These are phyloP conservation scores for Acidomyces sp. DNA, from an alignment of 495 filamentous ascomycete species.

Conservation along the genomic window DNA sequence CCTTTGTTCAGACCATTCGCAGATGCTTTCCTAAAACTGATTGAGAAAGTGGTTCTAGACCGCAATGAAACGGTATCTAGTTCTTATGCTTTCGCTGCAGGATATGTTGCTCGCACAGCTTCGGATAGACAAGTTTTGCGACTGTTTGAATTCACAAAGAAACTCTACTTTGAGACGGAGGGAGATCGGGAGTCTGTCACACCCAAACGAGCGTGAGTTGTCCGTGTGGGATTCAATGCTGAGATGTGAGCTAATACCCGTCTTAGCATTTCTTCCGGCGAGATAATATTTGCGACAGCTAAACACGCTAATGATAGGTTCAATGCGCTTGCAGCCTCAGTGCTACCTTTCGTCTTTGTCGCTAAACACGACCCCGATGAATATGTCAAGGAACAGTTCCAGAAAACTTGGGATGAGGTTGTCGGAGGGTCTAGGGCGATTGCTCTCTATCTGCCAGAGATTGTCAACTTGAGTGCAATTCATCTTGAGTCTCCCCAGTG, in stretches of 20 bases:
- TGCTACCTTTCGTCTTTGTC: slow-evolving; percentile 78
- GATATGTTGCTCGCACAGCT: slow-evolving; percentile 69
- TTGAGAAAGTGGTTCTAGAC: slow-evolving; percentile 70
- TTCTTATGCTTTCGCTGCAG: slow-evolving; percentile 71
- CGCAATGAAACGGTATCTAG: slow-evolving; percentile 80
- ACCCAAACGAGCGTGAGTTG: too few relatives aligned
- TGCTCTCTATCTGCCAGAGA: slow-evolving; percentile 70
- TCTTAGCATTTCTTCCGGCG: slow-evolving; percentile 62
- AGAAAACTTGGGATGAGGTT: slow-evolving; percentile 77
- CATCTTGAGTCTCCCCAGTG: slow-evolving; percentile 68
- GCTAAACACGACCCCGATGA: slow-evolving; percentile 73
- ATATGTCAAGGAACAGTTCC: slow-evolving; percentile 58
- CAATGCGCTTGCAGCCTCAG: slow-evolving; percentile 53
- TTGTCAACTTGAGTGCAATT: slow-evolving; percentile 49
- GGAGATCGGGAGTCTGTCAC: slow-evolving; percentile 40
- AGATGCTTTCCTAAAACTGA: slow-evolving; percentile 58
- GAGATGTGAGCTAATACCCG: too few relatives aligned
- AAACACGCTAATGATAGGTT: slow-evolving; percentile 82
- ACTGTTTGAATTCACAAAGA: slow-evolving; percentile 51
- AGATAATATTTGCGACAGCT: slow-evolving; percentile 63
- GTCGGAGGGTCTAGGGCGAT: slow-evolving; percentile 74
- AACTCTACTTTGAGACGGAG: slow-evolving; percentile 66
- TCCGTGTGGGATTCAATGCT: too few relatives aligned
- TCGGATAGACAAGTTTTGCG: slow-evolving; percentile 54
- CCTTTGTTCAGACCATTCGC: slow-evolving; percentile 64